Evolutionary conservation across 108 stramenopile species (phyloP), one percentile per base, ranked within the genome.

Genomic region (Cafeteria roenbergensis): DNA sequence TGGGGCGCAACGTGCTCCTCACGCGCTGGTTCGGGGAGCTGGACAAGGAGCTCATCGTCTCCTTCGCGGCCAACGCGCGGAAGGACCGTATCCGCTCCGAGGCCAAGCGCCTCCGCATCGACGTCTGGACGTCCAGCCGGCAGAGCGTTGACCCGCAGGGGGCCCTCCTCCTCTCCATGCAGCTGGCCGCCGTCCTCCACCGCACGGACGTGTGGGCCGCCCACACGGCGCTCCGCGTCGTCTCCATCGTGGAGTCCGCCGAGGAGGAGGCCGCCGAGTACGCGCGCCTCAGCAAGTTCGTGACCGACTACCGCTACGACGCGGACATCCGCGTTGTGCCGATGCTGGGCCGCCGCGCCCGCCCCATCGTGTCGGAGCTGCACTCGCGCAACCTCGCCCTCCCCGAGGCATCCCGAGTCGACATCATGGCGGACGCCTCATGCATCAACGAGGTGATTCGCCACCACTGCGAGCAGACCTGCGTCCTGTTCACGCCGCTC

Each of bases 1-100:
- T 67, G n/a, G 50, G 30, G 25, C 25, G 30, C 20, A 32, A 67
- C 33, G 34, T 57, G 12, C 66, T 67, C 35, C 24, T 67, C 21
- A 37, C 66, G 21, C 12, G 35, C 21, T 12, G 27, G 30, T 67
- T 67, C 25, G 54, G 60, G 26, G 26, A 22, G 1, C 54, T 67
- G 3, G n/a, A 67, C 56, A 67, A 67, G 50, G 56, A 67, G 0
- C 66, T 67, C 26, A 56, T 67, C 54, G 58, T 67, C 35, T 24
- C 24, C 2, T 1, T 64, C 38, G 25, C 1, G n/a, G 25, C 8
- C 0, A 14, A 60, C 34, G 59, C 24, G 28, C 26, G 8, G 56
- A 12, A 20, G 0, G 28, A 0, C 27, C 26, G 28, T 27, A 50
- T 63, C 17, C 12, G 22, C 35, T 6, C 9, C 26, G 8, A 24